Conservation (phyloP, 2,329 filamentous ascomycete genomes). For the Cercospora sesami region DNA sequence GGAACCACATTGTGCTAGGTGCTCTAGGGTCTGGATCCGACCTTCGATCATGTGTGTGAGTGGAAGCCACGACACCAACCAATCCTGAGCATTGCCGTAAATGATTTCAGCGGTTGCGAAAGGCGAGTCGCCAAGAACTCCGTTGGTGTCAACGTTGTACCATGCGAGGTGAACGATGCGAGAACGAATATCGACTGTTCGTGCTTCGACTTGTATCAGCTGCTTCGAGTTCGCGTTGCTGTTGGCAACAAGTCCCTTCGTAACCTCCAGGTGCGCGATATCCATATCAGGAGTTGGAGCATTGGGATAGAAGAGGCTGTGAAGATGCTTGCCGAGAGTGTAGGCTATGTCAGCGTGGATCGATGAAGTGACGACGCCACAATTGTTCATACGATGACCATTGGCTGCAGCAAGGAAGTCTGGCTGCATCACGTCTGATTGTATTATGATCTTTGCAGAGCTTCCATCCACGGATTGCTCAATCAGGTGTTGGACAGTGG, state of each 20-base stretch:
- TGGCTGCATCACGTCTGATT: conserved; percentile 38
- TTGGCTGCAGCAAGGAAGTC: conserved; percentile 43
- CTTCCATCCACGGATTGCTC: background rate
- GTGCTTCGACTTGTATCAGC: conserved; percentile 13
- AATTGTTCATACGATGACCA: conserved; percentile 48
- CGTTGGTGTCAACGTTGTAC: conserved; percentile 16
- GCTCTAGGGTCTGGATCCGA: conserved; percentile 34
- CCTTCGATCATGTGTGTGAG: conserved; percentile 33
- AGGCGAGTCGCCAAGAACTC: conserved; percentile 4
- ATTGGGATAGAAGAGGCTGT: conserved; percentile 5
- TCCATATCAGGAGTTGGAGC: conserved; percentile 35
- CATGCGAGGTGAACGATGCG: conserved; percentile 5
- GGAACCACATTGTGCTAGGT: conserved; percentile 29
- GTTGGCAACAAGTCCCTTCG: conserved; percentile 28
- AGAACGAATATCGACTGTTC: conserved; percentile 5
- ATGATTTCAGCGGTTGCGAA: conserved; percentile 31
- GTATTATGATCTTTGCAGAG: conserved; percentile 36
- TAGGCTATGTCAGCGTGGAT: conserved; percentile 42
- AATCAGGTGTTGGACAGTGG: conserved; percentile 30
- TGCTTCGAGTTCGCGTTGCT: background rate
- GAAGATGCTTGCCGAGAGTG: conserved; percentile 37
- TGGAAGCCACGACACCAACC: conserved; percentile 33
- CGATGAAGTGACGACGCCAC: conserved; percentile 43
- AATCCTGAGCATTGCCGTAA: conserved; percentile 29
- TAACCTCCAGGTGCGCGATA: conserved; percentile 44